Percentiles rank a stretch among this genome's conserved stretches.
Evolutionary conservation across 169 alveolate genomes (phyloP).

Genomic region (Besnoitia besnoiti): DNA sequence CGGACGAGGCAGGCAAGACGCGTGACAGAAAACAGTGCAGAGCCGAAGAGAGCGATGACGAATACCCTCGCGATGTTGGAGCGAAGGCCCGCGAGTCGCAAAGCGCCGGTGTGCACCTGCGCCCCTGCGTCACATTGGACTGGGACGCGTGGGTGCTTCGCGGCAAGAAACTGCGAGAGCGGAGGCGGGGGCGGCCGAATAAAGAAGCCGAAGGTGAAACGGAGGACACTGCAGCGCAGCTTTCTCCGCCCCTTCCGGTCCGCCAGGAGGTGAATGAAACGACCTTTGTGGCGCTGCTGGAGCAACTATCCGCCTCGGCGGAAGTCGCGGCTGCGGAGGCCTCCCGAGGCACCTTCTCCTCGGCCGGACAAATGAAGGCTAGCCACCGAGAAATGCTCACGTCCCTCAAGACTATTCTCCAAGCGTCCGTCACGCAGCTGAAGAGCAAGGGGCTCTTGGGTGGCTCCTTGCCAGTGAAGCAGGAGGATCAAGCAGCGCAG

Average conservation of each 20-base stretch:
- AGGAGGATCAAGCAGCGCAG: not conserved
- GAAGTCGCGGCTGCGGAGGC: not conserved
- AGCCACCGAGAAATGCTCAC: constrained; percentile 23
- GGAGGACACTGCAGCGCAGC: not conserved
- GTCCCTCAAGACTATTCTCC: not conserved
- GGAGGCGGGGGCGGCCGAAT: not conserved
- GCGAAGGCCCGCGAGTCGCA: not conserved
- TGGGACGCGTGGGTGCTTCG: constrained; percentile 12
- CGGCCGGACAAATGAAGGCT: constrained; percentile 17
- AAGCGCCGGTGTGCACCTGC: not conserved
- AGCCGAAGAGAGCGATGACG: not conserved
- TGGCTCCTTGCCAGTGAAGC: not conserved
- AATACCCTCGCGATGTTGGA: too few species aligned
- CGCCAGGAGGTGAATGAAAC: not conserved
- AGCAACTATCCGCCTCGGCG: not conserved
- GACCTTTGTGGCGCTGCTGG: not conserved
- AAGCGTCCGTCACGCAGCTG: not conserved
- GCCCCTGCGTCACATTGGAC: not conserved
- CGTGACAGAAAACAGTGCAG: not conserved
- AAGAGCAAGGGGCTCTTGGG: not conserved
- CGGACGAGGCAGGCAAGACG: not conserved
- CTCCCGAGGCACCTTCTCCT: not conserved
- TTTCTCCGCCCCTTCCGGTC: not conserved
- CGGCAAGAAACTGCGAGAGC: not conserved
- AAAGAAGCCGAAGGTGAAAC: not conserved